phyloP scores from a whole-genome alignment of 345 rosid genomes.

The Pugionium dolabratum region DNA sequence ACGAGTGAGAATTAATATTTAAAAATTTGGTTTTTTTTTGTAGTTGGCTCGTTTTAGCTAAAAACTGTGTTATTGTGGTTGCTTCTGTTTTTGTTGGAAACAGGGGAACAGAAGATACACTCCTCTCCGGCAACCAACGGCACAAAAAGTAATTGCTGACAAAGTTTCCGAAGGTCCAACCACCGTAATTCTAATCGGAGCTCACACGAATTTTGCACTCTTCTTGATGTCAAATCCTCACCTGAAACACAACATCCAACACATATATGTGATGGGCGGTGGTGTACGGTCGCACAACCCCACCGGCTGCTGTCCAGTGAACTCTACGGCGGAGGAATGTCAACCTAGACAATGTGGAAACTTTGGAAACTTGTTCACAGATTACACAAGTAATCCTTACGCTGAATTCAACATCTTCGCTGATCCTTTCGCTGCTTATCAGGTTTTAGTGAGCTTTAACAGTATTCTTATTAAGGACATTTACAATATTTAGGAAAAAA shows the following conservation, averaged over 20 bases:
- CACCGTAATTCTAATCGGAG: conserved; percentile 56
- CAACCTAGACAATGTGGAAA: conserved; percentile 62
- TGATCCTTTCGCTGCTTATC: conserved; percentile 92
- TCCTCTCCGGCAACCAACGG: conserved; percentile 74
- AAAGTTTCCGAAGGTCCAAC: conserved; percentile 71
- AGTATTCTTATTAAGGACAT: neutral
- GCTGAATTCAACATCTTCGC: conserved; percentile 85
- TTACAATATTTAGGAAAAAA: neutral
- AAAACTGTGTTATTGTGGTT: no score
- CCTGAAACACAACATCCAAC: conserved; percentile 71
- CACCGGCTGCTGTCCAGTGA: conserved; percentile 63
- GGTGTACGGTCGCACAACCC: conserved; percentile 69
- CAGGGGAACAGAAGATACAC: conserved; percentile 79
- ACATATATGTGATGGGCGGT: conserved; percentile 85
- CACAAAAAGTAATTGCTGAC: conserved; percentile 76
- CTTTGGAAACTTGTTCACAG: conserved; percentile 71
- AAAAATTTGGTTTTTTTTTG: no score
- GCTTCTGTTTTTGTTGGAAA: conserved; percentile 12
- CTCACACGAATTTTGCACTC: conserved; percentile 74
- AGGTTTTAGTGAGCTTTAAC: conserved; percentile 41
- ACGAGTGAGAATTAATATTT: no score
- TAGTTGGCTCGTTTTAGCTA: no score
- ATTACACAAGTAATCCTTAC: conserved; percentile 71
- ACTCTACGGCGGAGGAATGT: conserved; percentile 51
- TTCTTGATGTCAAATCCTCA: conserved; percentile 81